Percentiles rank a stretch among this genome's conserved stretches.
Evolutionary conservation across 257 asterid genomes (phyloP).

Genomic region (Gentiana dahurica): DNA sequence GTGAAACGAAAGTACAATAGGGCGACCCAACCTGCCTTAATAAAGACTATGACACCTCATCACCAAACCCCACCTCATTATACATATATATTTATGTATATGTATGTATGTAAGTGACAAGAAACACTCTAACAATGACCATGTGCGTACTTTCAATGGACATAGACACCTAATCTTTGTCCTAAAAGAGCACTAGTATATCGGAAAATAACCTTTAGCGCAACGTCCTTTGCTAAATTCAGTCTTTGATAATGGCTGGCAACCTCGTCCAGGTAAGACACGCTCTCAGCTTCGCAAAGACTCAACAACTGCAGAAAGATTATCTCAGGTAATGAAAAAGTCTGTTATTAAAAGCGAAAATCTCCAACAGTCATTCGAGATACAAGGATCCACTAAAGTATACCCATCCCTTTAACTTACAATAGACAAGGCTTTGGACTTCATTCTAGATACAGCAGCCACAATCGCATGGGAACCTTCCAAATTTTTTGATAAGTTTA

Average conservation of each 20-base stretch:
- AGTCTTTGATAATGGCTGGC: slow-evolving; percentile 61
- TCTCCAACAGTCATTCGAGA: slow-evolving; percentile 1
- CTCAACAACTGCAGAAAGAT: slow-evolving; percentile 60
- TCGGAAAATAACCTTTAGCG: slow-evolving; percentile 51
- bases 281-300: slow-evolving; percentile 90
- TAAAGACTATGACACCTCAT: no score
- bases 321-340: slow-evolving; percentile 9
- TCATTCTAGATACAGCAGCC: slow-evolving; percentile 70
- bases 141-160: no score
- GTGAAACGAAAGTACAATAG: no score
- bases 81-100: no score
- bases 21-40: no score
- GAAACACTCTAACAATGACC: no score
- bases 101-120: no score
- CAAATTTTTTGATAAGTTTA: slow-evolving; percentile 38
- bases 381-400: not conserved
- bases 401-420: slow-evolving; percentile 43
- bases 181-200: no score
- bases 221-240: slow-evolving; percentile 72
- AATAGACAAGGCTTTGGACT: slow-evolving; percentile 76
- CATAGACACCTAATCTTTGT: no score
- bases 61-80: no score
- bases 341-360: slow-evolving; percentile 10
- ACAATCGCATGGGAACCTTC: slow-evolving; percentile 26
- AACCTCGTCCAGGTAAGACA: slow-evolving; percentile 93